Evolutionary conservation across 2,329 filamentous ascomycete species (phyloP), one percentile per base, ranked within the genome.

Genomic region (Setomelanomma holmii): DNA sequence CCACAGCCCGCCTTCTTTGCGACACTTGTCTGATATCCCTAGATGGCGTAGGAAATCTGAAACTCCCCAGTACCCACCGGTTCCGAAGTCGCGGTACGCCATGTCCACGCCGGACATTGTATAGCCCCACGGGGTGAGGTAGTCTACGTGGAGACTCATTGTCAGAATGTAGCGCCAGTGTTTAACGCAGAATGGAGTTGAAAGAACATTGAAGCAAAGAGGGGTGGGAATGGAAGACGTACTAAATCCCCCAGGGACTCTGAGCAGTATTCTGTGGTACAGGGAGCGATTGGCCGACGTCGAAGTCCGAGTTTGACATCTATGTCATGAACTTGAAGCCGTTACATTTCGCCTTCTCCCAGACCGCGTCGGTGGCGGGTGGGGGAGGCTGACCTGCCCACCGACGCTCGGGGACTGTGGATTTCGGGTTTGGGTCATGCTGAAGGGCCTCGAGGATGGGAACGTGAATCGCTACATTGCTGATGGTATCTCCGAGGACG

Each of bases 281-380:
- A 2, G 45, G 45, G 14, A 49, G 45, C 27, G 36, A 35, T 38
- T 42, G 38, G 3, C 45, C 45, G 5, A 36, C 39, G 19, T 42
- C 39, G 7, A 16, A 49, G 27, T 49, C 45, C 6, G 45, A 49
- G 5, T 22, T 36, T 7, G 24, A 41, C 45, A 35, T 49, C 19
- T 49, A 30, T 7, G 33, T 19, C 30, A 49, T 17, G 27, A 49
- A 42, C 39, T 49, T 49, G 17, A 27, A 14, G 14, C 39, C 46
- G 19, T 49, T 49, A 19, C 46, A 38, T 23, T 43, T 49, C 6
- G 30, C 20, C 11, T 2, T 8, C 7, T 49, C 39, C 46, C 46
- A 43, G 6, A 27, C 39, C 16, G 27, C 39, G 21, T 49, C 39
- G 5, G 22, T 38, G 11, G 46, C 45, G 1, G 46, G 38, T 14